These are phyloP conservation scores for Microsporum canis DNA, from an alignment of 2,329 filamentous ascomycete species.

Conservation along the genomic window DNA sequence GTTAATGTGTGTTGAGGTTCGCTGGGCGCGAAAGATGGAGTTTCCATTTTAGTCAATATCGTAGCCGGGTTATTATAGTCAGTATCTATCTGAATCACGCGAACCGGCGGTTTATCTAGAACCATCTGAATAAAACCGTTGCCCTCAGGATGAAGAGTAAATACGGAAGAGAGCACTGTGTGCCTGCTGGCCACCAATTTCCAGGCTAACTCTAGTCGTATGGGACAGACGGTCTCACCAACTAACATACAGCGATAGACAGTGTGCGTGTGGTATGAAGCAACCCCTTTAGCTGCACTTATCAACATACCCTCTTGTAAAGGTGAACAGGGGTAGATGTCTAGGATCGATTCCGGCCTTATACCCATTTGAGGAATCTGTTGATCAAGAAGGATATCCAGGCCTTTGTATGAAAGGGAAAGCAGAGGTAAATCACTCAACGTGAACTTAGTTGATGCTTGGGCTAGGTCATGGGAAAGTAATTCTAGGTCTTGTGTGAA, in stretches of 20 bases:
- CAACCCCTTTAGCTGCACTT: not conserved
- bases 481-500: constrained; percentile 26
- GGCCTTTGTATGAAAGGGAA: constrained; percentile 31
- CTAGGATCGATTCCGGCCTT: constrained; percentile 28
- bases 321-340: constrained; percentile 18
- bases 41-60: not conserved
- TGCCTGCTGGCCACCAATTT: constrained; percentile 15
- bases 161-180: constrained; percentile 25
- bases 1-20: constrained; percentile 21
- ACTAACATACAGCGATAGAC: not conserved
- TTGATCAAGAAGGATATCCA: constrained; percentile 27
- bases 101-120: not conserved
- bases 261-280: not conserved
- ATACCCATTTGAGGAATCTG: constrained; percentile 27
- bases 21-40: not conserved
- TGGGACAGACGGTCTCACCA: not conserved
- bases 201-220: constrained; percentile 5
- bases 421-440: constrained; percentile 37
- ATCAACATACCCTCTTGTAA: constrained; percentile 7
- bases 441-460: constrained; percentile 21
- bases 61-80: not conserved
- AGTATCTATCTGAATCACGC: not conserved
- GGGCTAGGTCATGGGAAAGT: constrained; percentile 20
- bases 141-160: constrained; percentile 5
- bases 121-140: not conserved